Percentiles rank a stretch among this genome's conserved stretches.
Conservation (phyloP, 2,329 filamentous ascomycete species). For the Microdochium paspali region DNA sequence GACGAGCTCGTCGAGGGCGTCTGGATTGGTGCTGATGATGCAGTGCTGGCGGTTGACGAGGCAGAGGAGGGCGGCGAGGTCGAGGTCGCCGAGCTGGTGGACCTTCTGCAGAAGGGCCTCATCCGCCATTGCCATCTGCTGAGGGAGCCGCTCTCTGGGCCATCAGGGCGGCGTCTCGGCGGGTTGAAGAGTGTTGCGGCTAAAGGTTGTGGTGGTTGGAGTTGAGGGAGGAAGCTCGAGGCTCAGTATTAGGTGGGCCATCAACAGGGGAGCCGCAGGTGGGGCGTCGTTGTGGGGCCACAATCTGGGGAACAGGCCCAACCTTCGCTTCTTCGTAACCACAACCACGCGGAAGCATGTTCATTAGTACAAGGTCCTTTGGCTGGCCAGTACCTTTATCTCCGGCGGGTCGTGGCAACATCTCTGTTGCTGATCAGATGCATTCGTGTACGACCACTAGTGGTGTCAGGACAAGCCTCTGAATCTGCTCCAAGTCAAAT, state of each 20-base stretch:
- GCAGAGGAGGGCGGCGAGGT: slow-evolving; percentile 76
- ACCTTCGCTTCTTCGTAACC: too few relatives aligned
- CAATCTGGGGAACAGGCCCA: neutral
- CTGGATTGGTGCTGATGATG: slow-evolving; percentile 64
- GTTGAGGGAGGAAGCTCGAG: neutral
- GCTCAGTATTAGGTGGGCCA: too few relatives aligned
- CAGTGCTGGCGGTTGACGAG: slow-evolving; percentile 79
- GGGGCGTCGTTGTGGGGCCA: neutral
- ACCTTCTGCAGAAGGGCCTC: slow-evolving; percentile 57
- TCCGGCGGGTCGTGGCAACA: too few relatives aligned
- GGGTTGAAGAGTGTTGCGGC: neutral
- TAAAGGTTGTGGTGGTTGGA: neutral
- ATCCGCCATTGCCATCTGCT: slow-evolving; percentile 43
- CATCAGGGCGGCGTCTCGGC: neutral
- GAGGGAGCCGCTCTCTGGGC: neutral
- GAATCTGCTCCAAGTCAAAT: too few relatives aligned
- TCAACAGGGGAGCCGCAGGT: too few relatives aligned
- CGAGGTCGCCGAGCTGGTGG: slow-evolving; percentile 74
- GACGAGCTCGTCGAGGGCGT: slow-evolving; percentile 56
- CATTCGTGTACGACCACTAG: too few relatives aligned
- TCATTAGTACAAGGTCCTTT: too few relatives aligned
- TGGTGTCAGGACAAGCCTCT: too few relatives aligned
- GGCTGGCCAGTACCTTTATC: too few relatives aligned
- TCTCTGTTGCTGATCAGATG: too few relatives aligned
- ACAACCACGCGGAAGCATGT: too few relatives aligned